Evolutionary conservation across 768 basidiomycete genomes (phyloP).

Genomic region (Rhodotorula diobovata): DNA sequence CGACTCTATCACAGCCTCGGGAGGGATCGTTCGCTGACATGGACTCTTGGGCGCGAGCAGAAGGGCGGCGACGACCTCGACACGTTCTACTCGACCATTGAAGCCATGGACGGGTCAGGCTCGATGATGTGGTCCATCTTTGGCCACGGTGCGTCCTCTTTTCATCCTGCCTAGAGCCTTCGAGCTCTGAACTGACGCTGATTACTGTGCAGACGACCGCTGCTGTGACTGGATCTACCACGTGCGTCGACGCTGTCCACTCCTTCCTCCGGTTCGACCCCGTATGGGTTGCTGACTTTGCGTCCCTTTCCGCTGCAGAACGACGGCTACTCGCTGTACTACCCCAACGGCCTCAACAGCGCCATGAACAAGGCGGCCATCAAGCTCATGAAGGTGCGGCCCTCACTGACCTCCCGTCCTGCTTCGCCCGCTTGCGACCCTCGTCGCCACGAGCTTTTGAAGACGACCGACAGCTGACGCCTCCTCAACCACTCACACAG

Average conservation of each 20-base stretch:
- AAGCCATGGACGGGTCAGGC: constrained; percentile 31
- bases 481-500: not conserved
- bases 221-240: constrained; percentile 38
- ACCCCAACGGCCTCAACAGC: constrained; percentile 27
- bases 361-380: not conserved
- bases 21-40: not conserved
- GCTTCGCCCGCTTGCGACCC: not conserved
- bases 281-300: too few species aligned
- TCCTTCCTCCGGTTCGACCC: not conserved
- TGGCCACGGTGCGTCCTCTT: constrained; percentile 37
- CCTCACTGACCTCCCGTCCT: too few species aligned
- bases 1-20: not conserved
- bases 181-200: not conserved
- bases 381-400: constrained; percentile 16
- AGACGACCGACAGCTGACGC: not conserved
- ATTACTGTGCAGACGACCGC: constrained; percentile 16
- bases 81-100: constrained; percentile 36
- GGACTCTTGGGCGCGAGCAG: not conserved
- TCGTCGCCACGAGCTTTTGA: not conserved
- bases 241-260: not conserved
- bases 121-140: constrained; percentile 46
- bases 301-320: constrained; percentile 10
- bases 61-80: constrained; percentile 35
- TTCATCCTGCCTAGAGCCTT: not conserved
- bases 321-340: constrained; percentile 39